A percentile compares a stretch with the other conserved stretches of the same genome.
phyloP scores from a whole-genome alignment of 768 basidiomycete genomes.

The Calocera viscosa region DNA sequence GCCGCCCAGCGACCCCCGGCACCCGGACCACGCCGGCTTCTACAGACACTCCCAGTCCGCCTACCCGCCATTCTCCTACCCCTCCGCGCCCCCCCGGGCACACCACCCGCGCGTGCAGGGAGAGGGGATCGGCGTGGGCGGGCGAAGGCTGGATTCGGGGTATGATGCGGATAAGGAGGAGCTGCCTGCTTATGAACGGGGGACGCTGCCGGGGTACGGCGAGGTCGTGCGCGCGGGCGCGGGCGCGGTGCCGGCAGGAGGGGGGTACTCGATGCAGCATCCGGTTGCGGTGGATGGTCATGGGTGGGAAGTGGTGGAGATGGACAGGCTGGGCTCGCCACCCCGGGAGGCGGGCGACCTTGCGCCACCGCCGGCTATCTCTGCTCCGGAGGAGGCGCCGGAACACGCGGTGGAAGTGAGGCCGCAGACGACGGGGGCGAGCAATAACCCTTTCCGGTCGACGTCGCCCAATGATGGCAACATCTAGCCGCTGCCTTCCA shows the following conservation, averaged over 20 bases:
- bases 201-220: not conserved
- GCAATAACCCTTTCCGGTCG: no score
- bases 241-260: not conserved
- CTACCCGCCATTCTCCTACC: not conserved
- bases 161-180: not conserved
- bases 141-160: not conserved
- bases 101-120: not conserved
- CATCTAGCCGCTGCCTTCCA: no score
- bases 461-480: no score
- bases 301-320: not conserved
- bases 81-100: not conserved
- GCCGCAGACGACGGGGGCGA: no score
- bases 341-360: no score
- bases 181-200: conserved; percentile 2
- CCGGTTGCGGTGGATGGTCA: not conserved
- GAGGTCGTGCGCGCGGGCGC: not conserved
- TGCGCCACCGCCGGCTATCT: not conserved
- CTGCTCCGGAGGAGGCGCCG: not conserved
- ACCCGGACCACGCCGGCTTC: not conserved
- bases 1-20: not conserved
- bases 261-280: not conserved
- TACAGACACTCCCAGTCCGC: not conserved
- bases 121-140: not conserved
- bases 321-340: not conserved
- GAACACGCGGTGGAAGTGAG: no score